Base-by-base conservation (phyloP, 1,284 basidiomycete species). In the Ustilago loliicola region DNA sequence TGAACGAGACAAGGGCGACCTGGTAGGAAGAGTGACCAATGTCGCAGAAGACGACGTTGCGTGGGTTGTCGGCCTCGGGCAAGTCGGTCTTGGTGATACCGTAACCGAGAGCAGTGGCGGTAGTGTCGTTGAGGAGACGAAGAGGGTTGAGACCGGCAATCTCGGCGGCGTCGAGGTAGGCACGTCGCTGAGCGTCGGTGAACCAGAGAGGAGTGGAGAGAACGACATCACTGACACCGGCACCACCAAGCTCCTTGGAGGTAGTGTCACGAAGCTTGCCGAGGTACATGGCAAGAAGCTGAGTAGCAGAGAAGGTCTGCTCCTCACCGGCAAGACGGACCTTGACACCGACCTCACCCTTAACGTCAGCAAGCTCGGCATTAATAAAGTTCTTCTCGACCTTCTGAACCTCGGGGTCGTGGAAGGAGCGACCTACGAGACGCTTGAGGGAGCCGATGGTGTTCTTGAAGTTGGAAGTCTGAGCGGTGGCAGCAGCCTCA, bases 381-480 rank as follows among this genome's bases (percentile, higher is more conserved):
- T 84, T 83, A 61, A 86, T 81, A 47, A 83, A 86, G 61, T 83
- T 73, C 80, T 85, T 85, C 59, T 86, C 84, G 57, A 77, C 61
- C 40, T 82, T 74, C 66, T 85, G 83, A n/a, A 86, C 70, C 29
- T 80, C 79, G 52, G 73, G 71, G 62, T 85, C 84, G 42, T 83
- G 64, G 66, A 84, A 65, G 11, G 79, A 80, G 56, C 84, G 77
- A 50, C 84, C 84, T 56, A 86, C 68, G 47, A 86, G 76, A 59
- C 84, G 82, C 79, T 86, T 86, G 55, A 86, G 80, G n/a, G 81
- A 83, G 52, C 84, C 84, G 38, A 86, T 77, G 47, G 84, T 86
- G 80, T 86, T 86, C 61, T 86, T 86, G 64, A 85, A 86, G 80
- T 86, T 86, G 67, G 82, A 83, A 19, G 83, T 85, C 73, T 86